A percentile compares a stretch with the other conserved stretches of the same genome.
Conservation (phyloP, 495 filamentous ascomycete species). For the Neurospora sp. region DNA sequence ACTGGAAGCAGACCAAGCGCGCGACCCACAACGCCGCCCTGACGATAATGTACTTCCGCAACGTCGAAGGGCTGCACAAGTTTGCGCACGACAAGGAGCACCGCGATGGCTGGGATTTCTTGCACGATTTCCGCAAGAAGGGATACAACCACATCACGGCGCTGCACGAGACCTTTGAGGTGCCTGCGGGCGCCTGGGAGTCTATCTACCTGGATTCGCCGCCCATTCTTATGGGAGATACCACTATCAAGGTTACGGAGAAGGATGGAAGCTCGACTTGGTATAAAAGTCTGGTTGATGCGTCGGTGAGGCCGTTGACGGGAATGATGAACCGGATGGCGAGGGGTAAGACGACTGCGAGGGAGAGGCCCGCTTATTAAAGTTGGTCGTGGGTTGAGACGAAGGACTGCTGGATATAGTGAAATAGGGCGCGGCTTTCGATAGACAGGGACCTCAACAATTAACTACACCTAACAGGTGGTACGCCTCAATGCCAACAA, state of each 20-base stretch:
- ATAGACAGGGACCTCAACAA: no score
- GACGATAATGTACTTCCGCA: conserved; percentile 37
- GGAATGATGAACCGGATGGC: neutral
- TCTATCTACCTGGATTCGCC: conserved; percentile 15
- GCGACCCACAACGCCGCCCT: conserved; percentile 28
- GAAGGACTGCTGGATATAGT: no score
- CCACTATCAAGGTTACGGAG: neutral
- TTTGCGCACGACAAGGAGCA: conserved; percentile 42
- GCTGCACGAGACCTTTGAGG: conserved; percentile 12
- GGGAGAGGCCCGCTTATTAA: neutral
- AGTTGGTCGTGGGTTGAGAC: neutral
- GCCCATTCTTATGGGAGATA: conserved; percentile 7
- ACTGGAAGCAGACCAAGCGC: conserved; percentile 11
- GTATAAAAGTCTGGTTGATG: neutral
- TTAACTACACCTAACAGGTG: no score
- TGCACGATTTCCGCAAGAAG: neutral
- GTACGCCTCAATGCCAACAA: no score
- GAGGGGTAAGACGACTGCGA: neutral
- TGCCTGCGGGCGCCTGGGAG: conserved; percentile 8
- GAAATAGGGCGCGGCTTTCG: no score
- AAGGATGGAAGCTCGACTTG: neutral
- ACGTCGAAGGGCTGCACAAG: conserved; percentile 34
- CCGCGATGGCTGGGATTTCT: conserved; percentile 34
- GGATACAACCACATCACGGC: neutral
- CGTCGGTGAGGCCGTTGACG: neutral